A percentile compares a stretch with the other conserved stretches of the same genome.
Evolutionary conservation across 257 asterid species (phyloP).

Genomic region (Vinca minor): DNA sequence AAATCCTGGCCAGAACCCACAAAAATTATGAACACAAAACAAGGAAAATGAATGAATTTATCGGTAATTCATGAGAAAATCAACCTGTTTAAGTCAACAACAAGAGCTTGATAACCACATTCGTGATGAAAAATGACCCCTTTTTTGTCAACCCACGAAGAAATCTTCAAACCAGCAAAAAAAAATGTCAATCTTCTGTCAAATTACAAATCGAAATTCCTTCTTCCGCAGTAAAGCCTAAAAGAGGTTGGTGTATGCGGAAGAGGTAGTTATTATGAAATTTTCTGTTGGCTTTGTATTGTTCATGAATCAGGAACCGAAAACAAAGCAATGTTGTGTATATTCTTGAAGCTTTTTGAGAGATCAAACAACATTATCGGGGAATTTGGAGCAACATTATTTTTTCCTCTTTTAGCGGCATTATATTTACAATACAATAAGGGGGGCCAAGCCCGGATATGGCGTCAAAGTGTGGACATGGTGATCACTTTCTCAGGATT

Average conservation of each 20-base stretch:
- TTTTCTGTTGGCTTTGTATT: background rate
- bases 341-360: background rate
- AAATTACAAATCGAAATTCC: background rate
- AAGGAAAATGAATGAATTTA: slow-evolving; percentile 1
- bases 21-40: background rate
- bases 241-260: slow-evolving; percentile 22
- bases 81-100: too few relatives aligned
- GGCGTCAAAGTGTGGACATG: too few relatives aligned
- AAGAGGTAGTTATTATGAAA: slow-evolving; percentile 25
- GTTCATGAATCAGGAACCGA: background rate
- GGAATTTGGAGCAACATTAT: background rate
- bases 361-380: slow-evolving; percentile 6
- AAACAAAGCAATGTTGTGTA: background rate
- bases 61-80: too few relatives aligned
- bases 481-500: too few relatives aligned
- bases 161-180: background rate
- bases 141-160: slow-evolving; percentile 11
- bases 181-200: background rate
- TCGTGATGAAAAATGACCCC: slow-evolving; percentile 21
- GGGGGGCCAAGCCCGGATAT: too few relatives aligned
- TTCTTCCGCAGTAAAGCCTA: slow-evolving; percentile 20
- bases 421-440: too few relatives aligned
- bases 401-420: background rate
- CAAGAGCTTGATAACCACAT: slow-evolving; percentile 17
- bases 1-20: background rate